Evolutionary conservation across 2,329 filamentous ascomycete genomes (phyloP), one percentile per base, ranked within the genome.

Genomic region (Huntiella moniliformis): DNA sequence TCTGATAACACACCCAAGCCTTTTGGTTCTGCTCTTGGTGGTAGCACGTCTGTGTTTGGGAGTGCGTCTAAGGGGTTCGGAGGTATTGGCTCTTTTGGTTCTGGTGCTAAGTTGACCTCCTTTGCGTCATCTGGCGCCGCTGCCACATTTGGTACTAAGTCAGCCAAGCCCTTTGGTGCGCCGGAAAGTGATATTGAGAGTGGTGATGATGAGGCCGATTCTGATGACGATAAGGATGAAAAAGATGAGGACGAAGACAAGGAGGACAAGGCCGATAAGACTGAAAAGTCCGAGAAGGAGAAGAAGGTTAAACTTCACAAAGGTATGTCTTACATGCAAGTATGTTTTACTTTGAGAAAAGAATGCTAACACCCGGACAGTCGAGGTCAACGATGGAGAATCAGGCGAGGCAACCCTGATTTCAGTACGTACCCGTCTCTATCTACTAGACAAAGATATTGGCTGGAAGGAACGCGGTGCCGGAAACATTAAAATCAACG

Each of bases 381-480:
- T 78, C 22, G 64, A 66, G 41, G 73, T 88, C 37, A 81, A 93
- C 58, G 88, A 91, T 44, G 88, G 88, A 47, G 88, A 96, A 62
- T 77, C 86, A 55, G 77, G 77, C 42, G 88, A 96, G 59, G 68
- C 69, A 15, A 88, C 82, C 1, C 64, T 84, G 42, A 73, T 88
- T 56, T 72, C 76, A 38, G 76, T 81, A 49, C 79, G 87, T 52
- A 81, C 84, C 15, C 93, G 92, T 61, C 73, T 96, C 49, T 96
- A 84, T 64, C 73, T 79, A 48, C 81, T 91, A 55, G 76, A 81
- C 52, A 74, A 74, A 52, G 67, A 68, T 33, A 70, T 73, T 46
- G 77, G 77, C 40, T 96, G 88, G 88, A 88, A 88, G 60, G 88
- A 96, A 63, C 77, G 87, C 44, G 87, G 87, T 10, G 71, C 78